Conservation (phyloP, 2,329 filamentous ascomycete species). For the Fusarium pseudonygamai region DNA sequence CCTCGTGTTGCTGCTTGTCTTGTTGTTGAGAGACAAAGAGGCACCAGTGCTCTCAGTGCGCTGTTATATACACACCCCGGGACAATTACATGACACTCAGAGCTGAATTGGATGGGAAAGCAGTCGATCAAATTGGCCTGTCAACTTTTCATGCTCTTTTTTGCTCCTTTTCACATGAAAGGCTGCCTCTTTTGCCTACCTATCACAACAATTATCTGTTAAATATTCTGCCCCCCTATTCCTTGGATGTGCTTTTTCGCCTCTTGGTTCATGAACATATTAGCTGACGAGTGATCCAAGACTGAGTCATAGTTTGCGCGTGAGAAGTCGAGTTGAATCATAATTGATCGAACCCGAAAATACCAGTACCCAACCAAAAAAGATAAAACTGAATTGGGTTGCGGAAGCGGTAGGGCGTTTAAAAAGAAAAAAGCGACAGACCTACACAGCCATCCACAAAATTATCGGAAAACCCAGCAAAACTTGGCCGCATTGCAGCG, state of each 20-base stretch:
- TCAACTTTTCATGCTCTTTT: conserved; percentile 28
- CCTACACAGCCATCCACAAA: conserved; percentile 28
- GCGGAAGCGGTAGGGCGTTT: conserved; percentile 25
- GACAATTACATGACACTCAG: conserved; percentile 3
- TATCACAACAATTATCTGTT: conserved; percentile 17
- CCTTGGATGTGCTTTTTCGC: conserved; percentile 6
- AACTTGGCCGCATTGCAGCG: conserved; percentile 36
- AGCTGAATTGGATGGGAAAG: conserved; percentile 36
- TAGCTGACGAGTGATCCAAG: conserved; percentile 22
- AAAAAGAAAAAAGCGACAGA: conserved; percentile 7
- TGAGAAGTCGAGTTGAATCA: conserved; percentile 30
- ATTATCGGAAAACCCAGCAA: conserved; percentile 25
- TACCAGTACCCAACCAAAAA: conserved; percentile 28
- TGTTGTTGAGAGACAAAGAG: conserved; percentile 36
- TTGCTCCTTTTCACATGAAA: conserved; percentile 34
- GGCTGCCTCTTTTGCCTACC: conserved; percentile 30
- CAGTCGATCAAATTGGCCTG: conserved; percentile 31
- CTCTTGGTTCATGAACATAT: conserved; percentile 12
- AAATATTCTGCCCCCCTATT: conserved; percentile 25
- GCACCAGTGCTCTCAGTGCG: conserved; percentile 11
- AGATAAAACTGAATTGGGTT: conserved; percentile 31
- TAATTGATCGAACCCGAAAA: conserved; percentile 27
- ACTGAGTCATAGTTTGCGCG: conserved; percentile 37
- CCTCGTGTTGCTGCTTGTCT: conserved; percentile 33
- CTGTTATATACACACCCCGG: conserved; percentile 32